Percentiles rank a stretch among this genome's conserved stretches.
Conservation (phyloP, 108 stramenopile species). For the Fragilaria radians region DNA sequence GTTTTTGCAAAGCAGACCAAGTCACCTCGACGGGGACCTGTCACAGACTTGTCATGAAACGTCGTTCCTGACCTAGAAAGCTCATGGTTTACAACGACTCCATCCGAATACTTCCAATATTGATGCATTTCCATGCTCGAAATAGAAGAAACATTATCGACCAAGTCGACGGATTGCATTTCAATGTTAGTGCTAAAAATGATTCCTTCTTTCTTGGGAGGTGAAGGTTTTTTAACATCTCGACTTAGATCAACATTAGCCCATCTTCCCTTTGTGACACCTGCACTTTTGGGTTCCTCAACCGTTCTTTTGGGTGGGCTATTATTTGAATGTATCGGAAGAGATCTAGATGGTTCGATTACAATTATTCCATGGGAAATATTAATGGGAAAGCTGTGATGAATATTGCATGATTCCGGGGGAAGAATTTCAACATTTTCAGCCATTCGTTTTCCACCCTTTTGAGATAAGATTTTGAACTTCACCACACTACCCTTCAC, state of each 20-base stretch:
- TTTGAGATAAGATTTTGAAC: conserved; percentile 50
- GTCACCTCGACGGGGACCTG: conserved; percentile 62
- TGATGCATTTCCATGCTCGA: no score
- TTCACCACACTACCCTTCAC: conserved; percentile 70
- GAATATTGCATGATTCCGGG: conserved; percentile 47
- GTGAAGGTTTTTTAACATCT: conserved; percentile 14
- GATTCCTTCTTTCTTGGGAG: no score
- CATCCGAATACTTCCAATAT: no score
- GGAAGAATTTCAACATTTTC: conserved; percentile 44
- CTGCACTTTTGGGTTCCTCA: conserved; percentile 2
- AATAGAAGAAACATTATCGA: no score
- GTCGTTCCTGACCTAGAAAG: no score
- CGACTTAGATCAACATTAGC: conserved; percentile 32
- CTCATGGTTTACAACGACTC: no score
- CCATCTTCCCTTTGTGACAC: conserved; percentile 33
- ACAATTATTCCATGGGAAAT: conserved; percentile 59
- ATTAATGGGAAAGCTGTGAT: conserved; percentile 37
- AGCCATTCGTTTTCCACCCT: conserved; percentile 60
- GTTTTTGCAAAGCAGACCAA: conserved; percentile 59
- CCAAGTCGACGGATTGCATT: no score
- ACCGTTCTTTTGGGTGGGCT: conserved; percentile 24
- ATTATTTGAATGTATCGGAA: no score
- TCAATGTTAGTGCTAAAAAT: no score
- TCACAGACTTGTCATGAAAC: no score
- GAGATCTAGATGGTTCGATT: conserved; percentile 71